Evolutionary conservation across 2,329 filamentous ascomycete species (phyloP).

Genomic region (Pseudopithomyces maydicus): DNA sequence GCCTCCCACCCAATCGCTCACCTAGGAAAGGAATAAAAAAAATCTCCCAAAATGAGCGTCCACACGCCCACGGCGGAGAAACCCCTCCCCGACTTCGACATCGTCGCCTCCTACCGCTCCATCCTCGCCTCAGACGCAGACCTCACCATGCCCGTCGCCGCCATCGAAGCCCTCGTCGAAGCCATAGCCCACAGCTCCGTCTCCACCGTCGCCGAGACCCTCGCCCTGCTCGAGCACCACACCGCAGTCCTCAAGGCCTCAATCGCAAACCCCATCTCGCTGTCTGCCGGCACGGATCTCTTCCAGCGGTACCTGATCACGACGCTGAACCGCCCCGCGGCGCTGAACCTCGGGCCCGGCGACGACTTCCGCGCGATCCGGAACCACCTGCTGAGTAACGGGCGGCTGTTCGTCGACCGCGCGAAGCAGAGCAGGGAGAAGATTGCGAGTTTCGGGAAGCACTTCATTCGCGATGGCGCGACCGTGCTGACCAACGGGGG

Average conservation of each 20-base stretch:
- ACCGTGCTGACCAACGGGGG: constrained; percentile 88
- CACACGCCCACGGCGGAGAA: constrained; percentile 18
- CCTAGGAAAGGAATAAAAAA: neutral
- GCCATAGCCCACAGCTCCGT: constrained; percentile 80
- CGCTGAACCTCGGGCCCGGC: constrained; percentile 51
- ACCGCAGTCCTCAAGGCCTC: constrained; percentile 77
- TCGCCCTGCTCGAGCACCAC: constrained; percentile 80
- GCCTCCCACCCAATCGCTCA: too few species aligned
- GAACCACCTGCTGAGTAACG: constrained; percentile 83
- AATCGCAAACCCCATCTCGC: constrained; percentile 85
- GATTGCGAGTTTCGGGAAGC: constrained; percentile 79
- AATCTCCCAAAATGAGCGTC: constrained; percentile 31
- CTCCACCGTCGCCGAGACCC: constrained; percentile 90
- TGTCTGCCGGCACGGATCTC: constrained; percentile 91
- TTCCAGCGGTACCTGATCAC: constrained; percentile 93
- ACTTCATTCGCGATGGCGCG: constrained; percentile 77
- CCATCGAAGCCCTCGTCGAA: constrained; percentile 88
- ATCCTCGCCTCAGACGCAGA: constrained; percentile 74
- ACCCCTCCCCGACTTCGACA: constrained; percentile 49
- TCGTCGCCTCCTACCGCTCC: constrained; percentile 68
- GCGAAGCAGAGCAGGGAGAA: constrained; percentile 84
- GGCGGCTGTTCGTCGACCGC: constrained; percentile 81
- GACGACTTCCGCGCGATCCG: constrained; percentile 83
- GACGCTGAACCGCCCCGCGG: constrained; percentile 62
- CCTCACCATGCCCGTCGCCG: constrained; percentile 93